phyloP scores from a whole-genome alignment of 805 yeast species.

The Candida ovalis region DNA sequence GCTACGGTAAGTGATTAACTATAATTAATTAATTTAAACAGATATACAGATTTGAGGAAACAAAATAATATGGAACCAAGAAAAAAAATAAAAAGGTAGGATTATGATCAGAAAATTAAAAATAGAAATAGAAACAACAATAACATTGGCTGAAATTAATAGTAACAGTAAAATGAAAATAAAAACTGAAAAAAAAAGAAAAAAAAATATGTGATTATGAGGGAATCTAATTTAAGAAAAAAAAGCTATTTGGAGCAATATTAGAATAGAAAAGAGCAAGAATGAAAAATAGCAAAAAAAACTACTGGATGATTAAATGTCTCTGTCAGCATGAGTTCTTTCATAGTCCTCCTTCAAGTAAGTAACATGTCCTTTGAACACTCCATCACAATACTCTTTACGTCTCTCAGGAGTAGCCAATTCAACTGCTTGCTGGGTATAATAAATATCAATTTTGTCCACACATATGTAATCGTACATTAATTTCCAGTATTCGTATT shows the following conservation, averaged over 20 bases:
- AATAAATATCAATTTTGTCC: constrained; percentile 12
- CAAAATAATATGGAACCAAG: too few species aligned
- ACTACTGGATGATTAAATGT: neutral
- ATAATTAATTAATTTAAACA: too few species aligned
- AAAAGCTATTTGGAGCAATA: too few species aligned
- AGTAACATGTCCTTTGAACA: constrained; percentile 13
- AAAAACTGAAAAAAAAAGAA: neutral
- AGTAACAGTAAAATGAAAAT: neutral
- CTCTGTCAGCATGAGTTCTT: neutral
- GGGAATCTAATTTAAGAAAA: neutral
- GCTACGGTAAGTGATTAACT: too few species aligned
- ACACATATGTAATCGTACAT: constrained; percentile 21
- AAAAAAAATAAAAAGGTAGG: too few species aligned
- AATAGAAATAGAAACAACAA: too few species aligned
- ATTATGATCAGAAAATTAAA: too few species aligned
- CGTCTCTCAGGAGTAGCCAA: constrained; percentile 12
- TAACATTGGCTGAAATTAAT: too few species aligned
- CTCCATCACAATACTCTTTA: constrained; percentile 14
- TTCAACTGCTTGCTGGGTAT: constrained; percentile 10
- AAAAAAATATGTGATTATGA: neutral
- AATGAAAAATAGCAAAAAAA: neutral
- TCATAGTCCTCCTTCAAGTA: constrained; percentile 9
- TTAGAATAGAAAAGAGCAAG: neutral
- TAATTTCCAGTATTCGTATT: constrained; percentile 17
- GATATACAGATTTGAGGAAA: too few species aligned